Percentiles rank a stretch among this genome's conserved stretches.
Evolutionary conservation across 2,329 filamentous ascomycete species (phyloP).

Genomic region (Colletotrichum chrysophilum): DNA sequence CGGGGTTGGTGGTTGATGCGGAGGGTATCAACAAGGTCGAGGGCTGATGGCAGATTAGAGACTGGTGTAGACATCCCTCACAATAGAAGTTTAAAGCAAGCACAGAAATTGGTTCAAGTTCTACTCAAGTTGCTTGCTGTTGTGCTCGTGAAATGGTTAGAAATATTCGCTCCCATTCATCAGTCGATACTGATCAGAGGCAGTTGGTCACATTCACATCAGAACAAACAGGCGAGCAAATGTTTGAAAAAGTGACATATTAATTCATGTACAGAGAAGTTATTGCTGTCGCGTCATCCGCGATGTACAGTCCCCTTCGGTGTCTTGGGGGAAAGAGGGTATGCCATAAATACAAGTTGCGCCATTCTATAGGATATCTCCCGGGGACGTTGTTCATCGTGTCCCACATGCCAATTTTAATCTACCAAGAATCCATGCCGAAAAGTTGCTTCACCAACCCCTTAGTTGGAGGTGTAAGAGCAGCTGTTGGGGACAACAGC

Average conservation of each 20-base stretch:
- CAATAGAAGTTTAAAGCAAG: background rate
- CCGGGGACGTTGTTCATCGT: background rate
- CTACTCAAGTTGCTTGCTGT: background rate
- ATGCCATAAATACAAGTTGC: background rate
- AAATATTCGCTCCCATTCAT: background rate
- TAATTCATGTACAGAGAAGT: background rate
- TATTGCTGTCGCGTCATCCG: background rate
- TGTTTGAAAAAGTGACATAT: background rate
- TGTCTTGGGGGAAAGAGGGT: background rate
- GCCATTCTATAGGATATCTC: conserved; percentile 7
- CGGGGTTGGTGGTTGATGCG: conserved; percentile 29
- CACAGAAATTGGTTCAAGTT: background rate
- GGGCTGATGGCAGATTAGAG: conserved; percentile 22
- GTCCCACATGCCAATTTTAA: background rate
- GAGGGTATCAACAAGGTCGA: conserved; percentile 34
- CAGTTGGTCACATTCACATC: background rate
- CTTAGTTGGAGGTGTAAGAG: conserved; percentile 31
- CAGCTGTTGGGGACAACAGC: conserved; percentile 39
- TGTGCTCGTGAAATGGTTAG: too few relatives aligned
- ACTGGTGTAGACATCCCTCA: background rate
- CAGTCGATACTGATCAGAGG: fast-evolving
- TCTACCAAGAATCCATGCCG: background rate
- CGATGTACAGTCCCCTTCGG: background rate
- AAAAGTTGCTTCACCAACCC: background rate
- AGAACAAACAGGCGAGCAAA: fast-evolving